Percentiles rank a stretch among this genome's conserved stretches.
Evolutionary conservation across 176 grass and related monocot genomes (phyloP).

Genomic region (Phyllostachys edulis): DNA sequence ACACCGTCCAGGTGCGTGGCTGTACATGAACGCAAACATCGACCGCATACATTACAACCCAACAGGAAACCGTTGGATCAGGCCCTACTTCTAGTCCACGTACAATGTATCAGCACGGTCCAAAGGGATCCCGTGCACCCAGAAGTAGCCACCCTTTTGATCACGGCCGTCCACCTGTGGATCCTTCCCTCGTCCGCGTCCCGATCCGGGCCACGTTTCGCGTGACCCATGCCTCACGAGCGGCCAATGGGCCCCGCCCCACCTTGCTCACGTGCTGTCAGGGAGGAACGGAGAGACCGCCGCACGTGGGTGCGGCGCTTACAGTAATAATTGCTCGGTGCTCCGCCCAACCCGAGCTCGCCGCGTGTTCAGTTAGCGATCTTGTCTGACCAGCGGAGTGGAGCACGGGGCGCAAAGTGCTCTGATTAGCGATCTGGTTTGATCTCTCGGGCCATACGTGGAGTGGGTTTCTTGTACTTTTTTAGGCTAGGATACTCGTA

Average conservation of each 20-base stretch:
- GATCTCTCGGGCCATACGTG: too few species aligned
- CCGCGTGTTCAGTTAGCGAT: neutral
- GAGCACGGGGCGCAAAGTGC: too few species aligned
- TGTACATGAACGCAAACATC: neutral
- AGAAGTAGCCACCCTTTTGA: neutral
- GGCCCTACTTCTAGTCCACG: neutral
- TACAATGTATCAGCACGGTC: neutral
- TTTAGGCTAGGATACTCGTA: neutral
- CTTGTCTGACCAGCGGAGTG: too few species aligned
- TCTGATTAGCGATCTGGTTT: too few species aligned
- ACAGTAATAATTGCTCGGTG: neutral
- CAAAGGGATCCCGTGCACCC: neutral
- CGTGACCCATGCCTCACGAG: too few species aligned
- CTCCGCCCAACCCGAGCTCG: neutral
- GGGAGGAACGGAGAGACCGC: neutral
- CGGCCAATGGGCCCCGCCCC: neutral
- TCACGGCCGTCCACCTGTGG: neutral
- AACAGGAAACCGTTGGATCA: neutral
- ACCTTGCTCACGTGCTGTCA: neutral
- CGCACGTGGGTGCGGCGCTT: neutral
- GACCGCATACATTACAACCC: neutral
- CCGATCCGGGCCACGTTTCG: neutral
- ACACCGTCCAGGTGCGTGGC: neutral
- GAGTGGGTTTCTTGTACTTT: neutral
- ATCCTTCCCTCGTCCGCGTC: neutral